Percentiles rank a stretch among this genome's conserved stretches.
Conservation (phyloP, 1,139 yeast genomes). For the Lipomyces yarrowii region DNA sequence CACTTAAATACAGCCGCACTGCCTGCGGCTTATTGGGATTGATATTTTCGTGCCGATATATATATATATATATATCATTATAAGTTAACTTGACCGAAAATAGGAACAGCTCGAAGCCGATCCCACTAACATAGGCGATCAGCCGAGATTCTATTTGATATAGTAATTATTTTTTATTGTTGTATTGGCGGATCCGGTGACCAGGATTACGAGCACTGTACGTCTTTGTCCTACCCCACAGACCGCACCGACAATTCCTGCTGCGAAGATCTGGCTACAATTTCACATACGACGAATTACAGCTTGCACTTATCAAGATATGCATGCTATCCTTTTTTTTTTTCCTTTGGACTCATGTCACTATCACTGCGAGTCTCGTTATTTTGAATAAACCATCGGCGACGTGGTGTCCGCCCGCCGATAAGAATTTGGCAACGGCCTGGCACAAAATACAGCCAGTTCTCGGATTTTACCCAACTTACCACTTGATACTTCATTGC, state of each 20-base stretch:
- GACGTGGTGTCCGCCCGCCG: not conserved
- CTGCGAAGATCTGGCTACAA: not conserved
- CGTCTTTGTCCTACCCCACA: not conserved
- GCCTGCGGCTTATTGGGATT: too few relatives aligned
- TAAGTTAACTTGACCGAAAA: too few relatives aligned
- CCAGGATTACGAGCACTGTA: too few relatives aligned
- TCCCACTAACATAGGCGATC: too few relatives aligned
- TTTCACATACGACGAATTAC: not conserved
- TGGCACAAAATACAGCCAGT: not conserved
- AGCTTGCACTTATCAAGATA: not conserved
- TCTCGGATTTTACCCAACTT: not conserved
- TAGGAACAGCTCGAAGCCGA: too few relatives aligned
- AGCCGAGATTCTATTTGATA: too few relatives aligned
- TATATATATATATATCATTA: too few relatives aligned
- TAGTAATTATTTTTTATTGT: too few relatives aligned
- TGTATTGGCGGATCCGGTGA: too few relatives aligned
- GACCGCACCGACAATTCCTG: not conserved
- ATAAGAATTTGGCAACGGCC: not conserved
- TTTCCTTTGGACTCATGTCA: not conserved
- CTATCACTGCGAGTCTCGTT: not conserved
- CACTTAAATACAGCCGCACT: too few relatives aligned
- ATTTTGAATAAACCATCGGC: not conserved
- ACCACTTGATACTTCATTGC: not conserved
- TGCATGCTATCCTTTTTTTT: not conserved
- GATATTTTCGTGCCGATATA: too few relatives aligned